These are phyloP conservation scores for Hysterium pulicare DNA, from an alignment of 2,329 filamentous ascomycete species.

Conservation along the genomic window DNA sequence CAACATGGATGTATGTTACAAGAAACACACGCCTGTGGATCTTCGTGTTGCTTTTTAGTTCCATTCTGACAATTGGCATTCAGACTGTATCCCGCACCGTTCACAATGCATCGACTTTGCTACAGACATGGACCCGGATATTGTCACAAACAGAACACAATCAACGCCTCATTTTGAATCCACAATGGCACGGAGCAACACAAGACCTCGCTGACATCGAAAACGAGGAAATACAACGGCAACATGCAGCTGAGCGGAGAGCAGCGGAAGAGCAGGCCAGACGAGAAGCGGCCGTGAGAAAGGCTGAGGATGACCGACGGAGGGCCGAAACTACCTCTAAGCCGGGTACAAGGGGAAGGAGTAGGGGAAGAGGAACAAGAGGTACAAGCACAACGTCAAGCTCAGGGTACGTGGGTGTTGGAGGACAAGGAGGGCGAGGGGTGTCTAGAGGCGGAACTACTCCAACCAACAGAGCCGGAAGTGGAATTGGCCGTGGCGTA, in stretches of 20 bases:
- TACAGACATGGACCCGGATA: conserved; percentile 95
- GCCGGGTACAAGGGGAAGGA: conserved; percentile 37
- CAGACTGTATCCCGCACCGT: conserved; percentile 85
- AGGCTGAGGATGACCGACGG: conserved; percentile 51
- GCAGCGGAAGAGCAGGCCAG: conserved; percentile 76
- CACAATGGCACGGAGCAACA: conserved; percentile 82
- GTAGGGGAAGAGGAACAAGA: conserved; percentile 32
- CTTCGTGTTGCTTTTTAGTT: neutral
- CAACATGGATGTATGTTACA: conserved; percentile 67
- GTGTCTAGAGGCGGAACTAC: conserved; percentile 44
- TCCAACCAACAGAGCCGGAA: conserved; percentile 40
- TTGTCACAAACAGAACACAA: conserved; percentile 97
- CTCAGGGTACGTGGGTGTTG: conserved; percentile 41
- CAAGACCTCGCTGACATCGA: conserved; percentile 86
- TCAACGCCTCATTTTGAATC: conserved; percentile 84
- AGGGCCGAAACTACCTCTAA: conserved; percentile 57
- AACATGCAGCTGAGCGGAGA: conserved; percentile 73
- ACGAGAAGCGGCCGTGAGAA: conserved; percentile 62
- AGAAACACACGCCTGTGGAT: neutral
- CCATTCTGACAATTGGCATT: neutral
- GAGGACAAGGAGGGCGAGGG: conserved; percentile 48
- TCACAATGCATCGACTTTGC: conserved; percentile 77
- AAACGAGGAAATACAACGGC: conserved; percentile 68
- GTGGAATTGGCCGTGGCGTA: conserved; percentile 43
- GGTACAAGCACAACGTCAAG: conserved; percentile 29